Evolutionary conservation across 2,329 filamentous ascomycete genomes (phyloP), one percentile per base, ranked within the genome.

Genomic region (Xylariaceae sp.): DNA sequence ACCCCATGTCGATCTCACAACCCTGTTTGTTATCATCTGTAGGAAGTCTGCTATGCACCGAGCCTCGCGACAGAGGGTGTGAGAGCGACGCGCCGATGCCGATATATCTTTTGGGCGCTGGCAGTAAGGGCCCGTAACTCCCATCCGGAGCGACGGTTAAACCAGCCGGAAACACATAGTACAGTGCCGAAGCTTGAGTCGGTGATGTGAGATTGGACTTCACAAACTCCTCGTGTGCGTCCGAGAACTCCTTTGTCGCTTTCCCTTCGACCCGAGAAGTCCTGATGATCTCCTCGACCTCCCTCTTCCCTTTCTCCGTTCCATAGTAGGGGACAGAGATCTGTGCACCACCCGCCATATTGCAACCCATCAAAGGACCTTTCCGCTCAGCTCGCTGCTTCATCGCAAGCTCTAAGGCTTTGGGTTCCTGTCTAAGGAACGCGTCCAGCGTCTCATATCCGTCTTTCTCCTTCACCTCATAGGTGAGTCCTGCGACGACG

Each of bases 361-460:
- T 57, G 41, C 57, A 56, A 11, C 52, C 54, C 7, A 56, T 44
- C 11, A 63, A 50, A 6, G 61, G 58, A 0, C 62, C 61, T 10
- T 46, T 44, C 3, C 55, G 51, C 17, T 55, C 51, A 12, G 48
- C 48, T 36, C 63, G 62, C 9, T 52, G 53, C 12, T 60, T 51
- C 56, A 60, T 58, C 11, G 61, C 59, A 3, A 48, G 53, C 3
- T 41, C 54, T 1, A 61, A 14, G 4, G 54, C 53, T 2, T 44
- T 47, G 1, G 53, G 45, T 5, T 63, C 54, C 36, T 57, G 53
- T 6, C 56, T 54, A n/a, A 52, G 47, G n/a, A 61, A 27, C 1
- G 45, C 45, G 18, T 64, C 62, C 18, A 56, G 50, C 4, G 63
- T 65, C 2, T 58, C 47, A 9, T 60, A 45, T 12, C 42, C 46